Percentiles rank a stretch among this genome's conserved stretches.
phyloP scores from a whole-genome alignment of 768 basidiomycete species.

The Calocybe indica region DNA sequence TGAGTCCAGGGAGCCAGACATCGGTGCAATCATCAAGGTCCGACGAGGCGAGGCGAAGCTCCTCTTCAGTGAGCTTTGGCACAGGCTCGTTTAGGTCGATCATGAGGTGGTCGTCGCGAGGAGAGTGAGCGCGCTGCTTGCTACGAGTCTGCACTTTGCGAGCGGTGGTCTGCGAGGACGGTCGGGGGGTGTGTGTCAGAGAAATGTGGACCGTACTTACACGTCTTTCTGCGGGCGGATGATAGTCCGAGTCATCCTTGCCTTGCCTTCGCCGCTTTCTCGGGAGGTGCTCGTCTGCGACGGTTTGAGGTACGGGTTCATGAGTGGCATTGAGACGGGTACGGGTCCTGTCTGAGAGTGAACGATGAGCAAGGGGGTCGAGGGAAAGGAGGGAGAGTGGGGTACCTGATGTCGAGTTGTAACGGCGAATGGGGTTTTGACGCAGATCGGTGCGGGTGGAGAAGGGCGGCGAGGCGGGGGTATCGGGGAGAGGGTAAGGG shows the following conservation, averaged over 20 bases:
- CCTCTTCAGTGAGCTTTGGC: slow-evolving; percentile 27
- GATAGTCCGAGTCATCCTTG: slow-evolving; percentile 53
- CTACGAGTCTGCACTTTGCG: slow-evolving; percentile 37
- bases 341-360: slow-evolving; percentile 25
- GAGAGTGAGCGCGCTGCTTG: slow-evolving; percentile 26
- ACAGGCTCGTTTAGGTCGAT: slow-evolving; percentile 18
- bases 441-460: slow-evolving; percentile 16
- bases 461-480: slow-evolving; percentile 25
- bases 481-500: slow-evolving; percentile 17
- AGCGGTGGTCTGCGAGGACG: slow-evolving; percentile 24
- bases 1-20: slow-evolving; percentile 66
- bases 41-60: slow-evolving; percentile 53
- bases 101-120: slow-evolving; percentile 5
- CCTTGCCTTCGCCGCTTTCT: slow-evolving; percentile 46
- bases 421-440: slow-evolving; percentile 9
- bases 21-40: slow-evolving; percentile 81
- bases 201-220: background rate
- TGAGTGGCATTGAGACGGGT: slow-evolving; percentile 30
- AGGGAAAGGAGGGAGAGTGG: background rate
- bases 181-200: background rate
- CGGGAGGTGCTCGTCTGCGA: slow-evolving; percentile 19
- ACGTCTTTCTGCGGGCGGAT: slow-evolving; percentile 18
- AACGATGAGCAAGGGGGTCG: slow-evolving; percentile 21
- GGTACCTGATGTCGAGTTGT: slow-evolving; percentile 6
- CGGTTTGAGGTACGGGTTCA: slow-evolving; percentile 24